A percentile compares a stretch with the other conserved stretches of the same genome.
phyloP scores from a whole-genome alignment of 225 moss, liverwort and hornwort species.

The Polytrichum commune region DNA sequence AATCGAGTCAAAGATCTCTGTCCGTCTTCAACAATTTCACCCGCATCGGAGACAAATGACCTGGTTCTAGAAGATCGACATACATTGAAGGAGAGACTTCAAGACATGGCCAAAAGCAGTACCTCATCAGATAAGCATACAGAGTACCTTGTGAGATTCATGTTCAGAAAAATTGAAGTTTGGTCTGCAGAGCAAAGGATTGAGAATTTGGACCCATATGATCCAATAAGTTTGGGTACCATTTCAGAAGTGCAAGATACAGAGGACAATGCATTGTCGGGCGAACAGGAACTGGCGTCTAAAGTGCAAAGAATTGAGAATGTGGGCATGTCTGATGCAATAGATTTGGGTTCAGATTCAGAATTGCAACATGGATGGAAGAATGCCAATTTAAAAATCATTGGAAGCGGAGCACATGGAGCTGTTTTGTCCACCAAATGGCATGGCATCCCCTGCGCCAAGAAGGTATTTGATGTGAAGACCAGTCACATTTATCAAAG shows the following conservation, averaged over 20 bases:
- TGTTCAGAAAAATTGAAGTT: neutral
- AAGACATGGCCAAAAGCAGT: neutral
- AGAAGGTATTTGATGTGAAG: neutral
- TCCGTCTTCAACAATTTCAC: neutral
- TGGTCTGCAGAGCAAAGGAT: neutral
- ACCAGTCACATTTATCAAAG: neutral
- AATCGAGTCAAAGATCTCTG: neutral
- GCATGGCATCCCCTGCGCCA: constrained; percentile 9
- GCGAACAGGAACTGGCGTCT: too few relatives aligned
- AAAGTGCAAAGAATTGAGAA: too few relatives aligned
- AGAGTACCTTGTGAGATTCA: neutral
- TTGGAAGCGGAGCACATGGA: neutral
- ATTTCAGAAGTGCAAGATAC: neutral
- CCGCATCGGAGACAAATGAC: neutral
- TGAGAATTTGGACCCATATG: neutral
- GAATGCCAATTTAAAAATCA: too few relatives aligned
- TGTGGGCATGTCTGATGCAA: neutral
- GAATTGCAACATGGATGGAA: neutral
- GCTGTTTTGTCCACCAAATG: neutral
- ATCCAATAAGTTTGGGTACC: too few relatives aligned
- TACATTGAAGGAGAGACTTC: neutral
- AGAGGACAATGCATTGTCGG: too few relatives aligned
- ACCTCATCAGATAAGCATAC: neutral
- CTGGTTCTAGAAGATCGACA: neutral
- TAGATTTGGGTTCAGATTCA: neutral